A percentile compares a stretch with the other conserved stretches of the same genome.
Conservation (phyloP, 345 rosid species). For the Acer campestre region DNA sequence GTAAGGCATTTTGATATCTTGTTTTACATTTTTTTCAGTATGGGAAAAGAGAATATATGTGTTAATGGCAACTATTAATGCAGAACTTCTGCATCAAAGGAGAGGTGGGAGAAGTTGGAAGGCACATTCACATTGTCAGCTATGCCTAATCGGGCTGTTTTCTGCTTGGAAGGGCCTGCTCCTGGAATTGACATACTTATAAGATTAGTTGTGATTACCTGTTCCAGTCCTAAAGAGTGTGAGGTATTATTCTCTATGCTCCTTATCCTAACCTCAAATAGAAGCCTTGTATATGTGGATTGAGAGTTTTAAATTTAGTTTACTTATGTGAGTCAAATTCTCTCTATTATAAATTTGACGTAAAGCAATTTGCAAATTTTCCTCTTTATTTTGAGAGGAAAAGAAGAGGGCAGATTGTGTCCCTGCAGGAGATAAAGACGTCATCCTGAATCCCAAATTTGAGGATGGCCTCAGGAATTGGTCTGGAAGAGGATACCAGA, state of each 20-base stretch:
- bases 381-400: constrained; percentile 25
- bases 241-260: constrained; percentile 40
- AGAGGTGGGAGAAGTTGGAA: constrained; percentile 72
- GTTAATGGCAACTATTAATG: constrained; percentile 13
- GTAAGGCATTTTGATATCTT: constrained; percentile 43
- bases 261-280: not conserved
- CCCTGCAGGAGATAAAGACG: constrained; percentile 47
- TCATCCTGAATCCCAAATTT: constrained; percentile 76
- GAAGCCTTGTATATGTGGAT: not conserved
- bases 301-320: not conserved
- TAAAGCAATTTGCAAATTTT: not conserved
- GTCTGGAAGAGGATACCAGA: constrained; percentile 92
- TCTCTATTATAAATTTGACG: not conserved
- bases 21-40: constrained; percentile 1
- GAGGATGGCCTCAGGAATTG: constrained; percentile 79
- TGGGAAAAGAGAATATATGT: not conserved
- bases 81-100: constrained; percentile 71
- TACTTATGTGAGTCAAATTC: not conserved
- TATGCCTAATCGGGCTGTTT: constrained; percentile 62
- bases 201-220: constrained; percentile 61
- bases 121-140: constrained; percentile 71
- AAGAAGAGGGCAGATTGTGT: constrained; percentile 12
- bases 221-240: constrained; percentile 39
- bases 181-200: constrained; percentile 80
- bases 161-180: constrained; percentile 92